A percentile compares a stretch with the other conserved stretches of the same genome.
Evolutionary conservation across 768 basidiomycete genomes (phyloP).

Genomic region (Galerina sulciceps): DNA sequence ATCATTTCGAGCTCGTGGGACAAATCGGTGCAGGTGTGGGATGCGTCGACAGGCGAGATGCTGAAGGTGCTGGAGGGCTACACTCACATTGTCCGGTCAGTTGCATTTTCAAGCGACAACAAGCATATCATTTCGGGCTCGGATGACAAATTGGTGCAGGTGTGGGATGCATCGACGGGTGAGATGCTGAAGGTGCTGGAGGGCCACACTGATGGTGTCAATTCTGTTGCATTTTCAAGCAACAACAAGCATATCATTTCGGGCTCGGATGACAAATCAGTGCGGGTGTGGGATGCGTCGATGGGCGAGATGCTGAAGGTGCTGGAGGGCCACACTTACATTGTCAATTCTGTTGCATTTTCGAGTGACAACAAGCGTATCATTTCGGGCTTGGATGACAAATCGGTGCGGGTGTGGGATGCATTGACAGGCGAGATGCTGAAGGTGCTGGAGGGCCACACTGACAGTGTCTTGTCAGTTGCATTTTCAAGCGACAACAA

Average conservation of each 20-base stretch:
- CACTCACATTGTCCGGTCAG: no score
- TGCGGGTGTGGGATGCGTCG: conserved; percentile 14
- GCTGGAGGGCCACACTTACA: background rate
- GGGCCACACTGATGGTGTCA: background rate
- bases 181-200: background rate
- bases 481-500: conserved; percentile 25
- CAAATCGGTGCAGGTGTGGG: no score
- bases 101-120: no score
- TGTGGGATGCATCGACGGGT: conserved; percentile 3
- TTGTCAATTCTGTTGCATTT: conserved; percentile 1
- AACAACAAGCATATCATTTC: background rate
- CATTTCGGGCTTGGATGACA: conserved; percentile 5
- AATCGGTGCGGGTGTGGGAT: conserved; percentile 6
- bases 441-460: conserved; percentile 14
- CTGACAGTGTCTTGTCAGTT: conserved; percentile 16
- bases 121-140: no score
- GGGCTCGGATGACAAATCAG: conserved; percentile 5
- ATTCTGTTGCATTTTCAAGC: conserved; percentile 1
- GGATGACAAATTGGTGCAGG: background rate
- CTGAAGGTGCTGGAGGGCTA: no score
- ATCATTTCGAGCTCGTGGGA: no score
- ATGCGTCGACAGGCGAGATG: no score
- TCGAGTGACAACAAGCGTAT: conserved; percentile 1
- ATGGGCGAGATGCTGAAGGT: conserved; percentile 1
- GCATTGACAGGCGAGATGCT: background rate